phyloP scores from a whole-genome alignment of 257 asterid species.

The Solanum acaule region DNA sequence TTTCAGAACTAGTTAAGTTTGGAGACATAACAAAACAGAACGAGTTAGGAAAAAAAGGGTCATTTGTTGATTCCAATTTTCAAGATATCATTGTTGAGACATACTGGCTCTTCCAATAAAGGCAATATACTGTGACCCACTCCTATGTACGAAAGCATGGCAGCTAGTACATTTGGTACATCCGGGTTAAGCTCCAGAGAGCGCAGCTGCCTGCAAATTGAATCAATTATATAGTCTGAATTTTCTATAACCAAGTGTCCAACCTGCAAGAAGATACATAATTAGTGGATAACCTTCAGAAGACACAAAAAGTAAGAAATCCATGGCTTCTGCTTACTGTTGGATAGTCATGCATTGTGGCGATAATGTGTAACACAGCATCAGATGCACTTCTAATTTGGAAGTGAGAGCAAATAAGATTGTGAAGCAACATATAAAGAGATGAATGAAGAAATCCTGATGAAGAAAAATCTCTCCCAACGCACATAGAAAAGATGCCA shows the following conservation, averaged over 20 bases:
- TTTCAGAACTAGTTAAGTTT: neutral
- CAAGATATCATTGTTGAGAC: constrained; percentile 4
- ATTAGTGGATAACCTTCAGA: neutral
- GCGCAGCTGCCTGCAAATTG: constrained; percentile 84
- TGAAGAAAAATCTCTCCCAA: constrained; percentile 64
- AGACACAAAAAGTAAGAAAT: constrained; percentile 10
- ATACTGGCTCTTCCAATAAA: constrained; percentile 93
- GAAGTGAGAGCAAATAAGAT: constrained; percentile 74
- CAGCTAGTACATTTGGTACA: constrained; percentile 85
- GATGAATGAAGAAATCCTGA: constrained; percentile 93
- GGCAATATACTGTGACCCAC: constrained; percentile 85
- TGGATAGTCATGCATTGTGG: constrained; percentile 58
- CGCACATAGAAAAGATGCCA: constrained; percentile 66
- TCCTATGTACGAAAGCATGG: constrained; percentile 85
- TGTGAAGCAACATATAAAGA: constrained; percentile 83
- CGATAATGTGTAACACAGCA: constrained; percentile 52
- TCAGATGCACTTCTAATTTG: constrained; percentile 77
- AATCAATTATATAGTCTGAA: constrained; percentile 87
- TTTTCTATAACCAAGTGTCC: constrained; percentile 85
- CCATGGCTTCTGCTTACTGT: constrained; percentile 53
- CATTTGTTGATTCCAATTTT: neutral
- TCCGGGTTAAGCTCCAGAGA: constrained; percentile 90
- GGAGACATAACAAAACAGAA: neutral
- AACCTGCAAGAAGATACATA: constrained; percentile 54
- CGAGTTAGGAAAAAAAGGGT: neutral